Conservation (phyloP, 768 basidiomycete genomes). For the Xerocomellus dryophilus region DNA sequence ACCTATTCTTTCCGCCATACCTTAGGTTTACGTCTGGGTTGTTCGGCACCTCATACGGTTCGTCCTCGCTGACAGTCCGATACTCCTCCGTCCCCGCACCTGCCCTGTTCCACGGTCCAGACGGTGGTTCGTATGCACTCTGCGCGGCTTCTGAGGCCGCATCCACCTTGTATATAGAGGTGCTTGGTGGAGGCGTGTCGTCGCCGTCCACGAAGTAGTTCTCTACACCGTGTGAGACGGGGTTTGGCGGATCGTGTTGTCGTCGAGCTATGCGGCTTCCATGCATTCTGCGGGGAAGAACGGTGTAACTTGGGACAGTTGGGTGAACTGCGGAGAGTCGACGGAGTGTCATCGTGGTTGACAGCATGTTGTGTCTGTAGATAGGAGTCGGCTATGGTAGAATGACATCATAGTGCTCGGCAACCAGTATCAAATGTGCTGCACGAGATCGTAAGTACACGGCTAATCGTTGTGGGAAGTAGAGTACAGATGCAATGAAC, state of each 20-base stretch:
- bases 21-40: constrained; percentile 10
- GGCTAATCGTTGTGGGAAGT: too few species aligned
- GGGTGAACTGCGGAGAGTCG: neutral
- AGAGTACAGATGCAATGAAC: too few species aligned
- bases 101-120: constrained; percentile 43
- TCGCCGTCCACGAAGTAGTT: constrained; percentile 50
- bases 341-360: neutral
- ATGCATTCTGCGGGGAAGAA: constrained; percentile 8
- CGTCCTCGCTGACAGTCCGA: constrained; percentile 21
- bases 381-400: too few species aligned
- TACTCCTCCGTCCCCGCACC: constrained; percentile 36
- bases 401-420: constrained; percentile 17
- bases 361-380: too few species aligned
- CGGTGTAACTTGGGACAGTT: neutral
- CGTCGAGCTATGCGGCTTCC: neutral
- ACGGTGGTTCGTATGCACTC: constrained; percentile 49
- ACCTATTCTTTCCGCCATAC: constrained; percentile 23
- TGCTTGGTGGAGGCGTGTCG: constrained; percentile 39
- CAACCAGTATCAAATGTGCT: too few species aligned
- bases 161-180: constrained; percentile 47
- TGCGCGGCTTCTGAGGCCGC: constrained; percentile 41
- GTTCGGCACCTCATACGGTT: constrained; percentile 23
- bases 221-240: constrained; percentile 36
- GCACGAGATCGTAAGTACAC: too few species aligned
- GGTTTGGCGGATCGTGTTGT: neutral